Base-by-base conservation (phyloP, 169 alveolate genomes). In the Plasmodium coatneyi region DNA sequence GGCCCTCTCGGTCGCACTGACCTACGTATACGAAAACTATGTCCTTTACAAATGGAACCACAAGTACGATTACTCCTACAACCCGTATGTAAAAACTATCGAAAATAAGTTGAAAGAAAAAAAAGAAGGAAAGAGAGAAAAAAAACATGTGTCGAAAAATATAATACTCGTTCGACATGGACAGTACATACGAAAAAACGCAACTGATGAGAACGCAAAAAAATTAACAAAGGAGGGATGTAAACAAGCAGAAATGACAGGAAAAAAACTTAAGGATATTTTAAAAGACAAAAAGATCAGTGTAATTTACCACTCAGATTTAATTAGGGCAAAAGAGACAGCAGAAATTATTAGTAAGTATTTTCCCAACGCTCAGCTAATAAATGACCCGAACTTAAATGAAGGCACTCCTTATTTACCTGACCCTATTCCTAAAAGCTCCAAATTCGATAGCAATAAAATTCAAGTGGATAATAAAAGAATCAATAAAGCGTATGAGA, bases 381-480 rank as follows among this genome's bases (percentile, higher is more conserved):
- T 95, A 52, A 95, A 95, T 72, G 97, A 95, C 39, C 92, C 97
- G 1, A 95, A 95, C 52, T 89, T 92, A 71, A 95, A 95, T 49
- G 97, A 95, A 82, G 97, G 97, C 0, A 94, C 94, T 25, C 96
- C 97, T 12, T 92, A 84, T 84, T 84, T 93, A 74, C 97, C 97
- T 14, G 92, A 93, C 6, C 97, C 97, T 14, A 60, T 95, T 25
- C 91, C 94, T 4, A 82, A 34, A n/a, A 94, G 92, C 43, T 95
- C 95, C n/a, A 91, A 92, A 74, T 95, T 95, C 41, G 95, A 92
- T 32, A 83, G 78, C 10, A 82, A 82, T 12, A 95, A 84, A 89
- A 95, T 95, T 56, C 66, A 49, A 10, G 79, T 34, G 3, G 97
- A 95, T 70, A 95, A 79, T 84, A 89, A 92, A 79, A 84, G 97